A percentile compares a stretch with the other conserved stretches of the same genome.
Conservation (phyloP, 148 eudicot species). For the Amaranthus hypochondriacus region DNA sequence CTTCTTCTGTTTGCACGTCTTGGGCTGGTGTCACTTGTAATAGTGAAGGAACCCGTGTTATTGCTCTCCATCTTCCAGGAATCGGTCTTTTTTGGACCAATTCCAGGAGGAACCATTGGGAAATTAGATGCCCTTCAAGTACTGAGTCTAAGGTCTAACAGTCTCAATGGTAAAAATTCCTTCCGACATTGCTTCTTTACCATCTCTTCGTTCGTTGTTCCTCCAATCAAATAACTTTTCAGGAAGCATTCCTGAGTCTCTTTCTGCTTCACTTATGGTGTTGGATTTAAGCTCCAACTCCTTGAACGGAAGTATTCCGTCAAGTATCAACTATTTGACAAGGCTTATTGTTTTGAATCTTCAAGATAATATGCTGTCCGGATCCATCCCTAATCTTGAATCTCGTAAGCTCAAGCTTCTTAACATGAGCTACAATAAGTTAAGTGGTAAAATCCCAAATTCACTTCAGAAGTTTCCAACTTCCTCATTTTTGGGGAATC, state of each 20-base stretch:
- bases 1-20: constrained; percentile 49
- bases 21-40: constrained; percentile 86
- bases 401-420: constrained; percentile 48
- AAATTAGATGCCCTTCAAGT: constrained; percentile 68
- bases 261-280: constrained; percentile 44
- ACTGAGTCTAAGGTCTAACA: constrained; percentile 75
- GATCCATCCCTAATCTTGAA: constrained; percentile 51
- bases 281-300: constrained; percentile 73
- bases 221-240: constrained; percentile 78
- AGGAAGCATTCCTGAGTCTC: constrained; percentile 49
- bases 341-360: constrained; percentile 46
- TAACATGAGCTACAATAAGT: constrained; percentile 64
- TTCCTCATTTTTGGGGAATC: constrained; percentile 71
- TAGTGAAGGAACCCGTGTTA: constrained; percentile 47
- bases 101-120: constrained; percentile 60
- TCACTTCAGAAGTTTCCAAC: constrained; percentile 53
- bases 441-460: constrained; percentile 63
- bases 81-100: constrained; percentile 60
- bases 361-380: constrained; percentile 56
- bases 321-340: constrained; percentile 40
- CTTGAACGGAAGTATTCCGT: constrained; percentile 56
- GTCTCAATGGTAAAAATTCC: constrained; percentile 62
- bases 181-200: constrained; percentile 57
- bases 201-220: constrained; percentile 60
- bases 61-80: constrained; percentile 68